These are phyloP conservation scores for Pogostemon cablin DNA, from an alignment of 257 asterid species.

Conservation along the genomic window DNA sequence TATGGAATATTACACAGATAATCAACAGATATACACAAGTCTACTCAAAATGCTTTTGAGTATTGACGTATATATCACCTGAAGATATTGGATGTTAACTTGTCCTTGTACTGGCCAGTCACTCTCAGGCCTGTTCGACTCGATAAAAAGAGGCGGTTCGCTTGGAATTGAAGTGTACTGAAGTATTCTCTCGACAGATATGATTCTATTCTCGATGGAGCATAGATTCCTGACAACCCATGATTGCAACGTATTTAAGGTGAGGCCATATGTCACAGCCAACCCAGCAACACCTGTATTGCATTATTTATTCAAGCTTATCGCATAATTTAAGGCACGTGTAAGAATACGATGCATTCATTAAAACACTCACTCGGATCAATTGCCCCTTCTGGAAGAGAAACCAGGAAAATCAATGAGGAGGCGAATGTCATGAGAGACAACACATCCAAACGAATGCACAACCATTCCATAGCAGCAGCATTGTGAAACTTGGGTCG, in stretches of 20 bases:
- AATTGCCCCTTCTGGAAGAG: slow-evolving; percentile 76
- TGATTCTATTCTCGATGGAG: slow-evolving; percentile 72
- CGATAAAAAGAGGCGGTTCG: slow-evolving; percentile 79
- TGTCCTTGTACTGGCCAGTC: slow-evolving; percentile 76
- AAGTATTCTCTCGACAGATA: slow-evolving; percentile 88
- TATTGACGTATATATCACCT: slow-evolving; percentile 45
- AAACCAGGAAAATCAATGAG: slow-evolving; percentile 66
- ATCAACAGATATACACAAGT: background rate
- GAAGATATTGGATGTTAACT: slow-evolving; percentile 68
- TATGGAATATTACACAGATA: slow-evolving; percentile 37
- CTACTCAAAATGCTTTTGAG: background rate
- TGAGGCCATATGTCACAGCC: slow-evolving; percentile 86
- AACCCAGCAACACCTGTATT: slow-evolving; percentile 80
- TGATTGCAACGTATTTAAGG: slow-evolving; percentile 62
- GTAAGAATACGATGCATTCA: background rate
- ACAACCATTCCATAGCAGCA: slow-evolving; percentile 92
- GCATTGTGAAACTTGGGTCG: slow-evolving; percentile 72
- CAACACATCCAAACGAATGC: slow-evolving; percentile 74
- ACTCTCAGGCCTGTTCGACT: slow-evolving; percentile 59
- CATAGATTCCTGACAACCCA: slow-evolving; percentile 77
- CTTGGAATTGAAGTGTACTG: slow-evolving; percentile 66
- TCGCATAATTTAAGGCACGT: background rate
- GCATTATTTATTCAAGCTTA: background rate
- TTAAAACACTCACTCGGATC: slow-evolving; percentile 63
- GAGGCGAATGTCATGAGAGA: slow-evolving; percentile 71